Evolutionary conservation across 768 basidiomycete genomes (phyloP).

Genomic region (Calvatia gigantea): DNA sequence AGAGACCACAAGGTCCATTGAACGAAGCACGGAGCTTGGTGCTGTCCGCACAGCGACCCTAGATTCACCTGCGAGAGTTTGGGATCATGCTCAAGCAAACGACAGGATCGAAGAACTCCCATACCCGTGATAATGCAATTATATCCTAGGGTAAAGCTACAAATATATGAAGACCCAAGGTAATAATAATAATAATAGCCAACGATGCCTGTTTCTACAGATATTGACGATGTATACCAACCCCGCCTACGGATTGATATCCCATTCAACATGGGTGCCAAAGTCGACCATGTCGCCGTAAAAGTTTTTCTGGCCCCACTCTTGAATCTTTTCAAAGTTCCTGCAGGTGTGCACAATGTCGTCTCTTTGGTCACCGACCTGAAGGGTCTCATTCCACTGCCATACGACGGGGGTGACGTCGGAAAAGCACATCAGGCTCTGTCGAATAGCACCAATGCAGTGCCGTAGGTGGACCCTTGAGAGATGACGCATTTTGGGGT

Average conservation of each 20-base stretch:
- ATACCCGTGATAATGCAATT: background rate
- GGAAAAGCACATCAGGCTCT: conserved; percentile 19
- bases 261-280: conserved; percentile 5
- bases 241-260: background rate
- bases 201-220: background rate
- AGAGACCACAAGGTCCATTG: background rate
- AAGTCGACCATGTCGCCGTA: conserved; percentile 1
- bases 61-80: background rate
- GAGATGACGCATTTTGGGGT: conserved; percentile 13
- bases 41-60: background rate
- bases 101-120: conserved; percentile 4
- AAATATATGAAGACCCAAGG: background rate
- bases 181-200: background rate
- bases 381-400: conserved; percentile 17
- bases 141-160: background rate
- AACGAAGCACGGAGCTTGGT: background rate
- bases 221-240: background rate
- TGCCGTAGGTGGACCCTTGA: conserved; percentile 18
- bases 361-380: background rate
- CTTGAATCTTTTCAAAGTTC: conserved; percentile 17
- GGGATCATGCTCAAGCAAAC: background rate
- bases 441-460: conserved; percentile 19
- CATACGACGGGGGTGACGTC: conserved; percentile 19
- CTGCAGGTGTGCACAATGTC: conserved; percentile 18
- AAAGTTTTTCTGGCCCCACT: conserved; percentile 17